Evolutionary conservation across 2,329 filamentous ascomycete genomes (phyloP), one percentile per base, ranked within the genome.

Genomic region (Paecilomyces sp.): DNA sequence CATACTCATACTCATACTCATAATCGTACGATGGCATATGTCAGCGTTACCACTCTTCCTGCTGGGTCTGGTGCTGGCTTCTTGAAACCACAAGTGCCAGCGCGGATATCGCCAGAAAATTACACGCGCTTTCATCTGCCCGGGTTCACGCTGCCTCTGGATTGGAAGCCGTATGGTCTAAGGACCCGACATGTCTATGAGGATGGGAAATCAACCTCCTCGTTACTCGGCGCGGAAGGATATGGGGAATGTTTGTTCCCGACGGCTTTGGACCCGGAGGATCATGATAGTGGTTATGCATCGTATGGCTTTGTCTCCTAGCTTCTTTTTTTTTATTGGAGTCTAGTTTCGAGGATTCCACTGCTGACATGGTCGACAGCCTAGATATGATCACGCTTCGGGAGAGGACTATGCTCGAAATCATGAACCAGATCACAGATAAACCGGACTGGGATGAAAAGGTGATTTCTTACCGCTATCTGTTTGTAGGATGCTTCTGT

Each of bases 351-450:
- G 22, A 22, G 15, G 36, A 41, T 41, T 41, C 3, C 13, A 18
- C 18, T 47, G n/a, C 41, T 47, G 41, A 47, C 18, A 22, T 9
- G n/a, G 41, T 9, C 41, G 1, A 22, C 41, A 47, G 41, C 4
- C 3, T 18, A 4, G 0, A 18, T 18, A 4, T 59, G 31, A 57
- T 53, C n/a, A 57, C 72, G 1, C 65, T 69, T 57, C 68, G 73
- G 13, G 77, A 80, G 62, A 58, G 74, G 9, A 59, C 68, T 8
- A 79, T 80, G 75, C 69, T 80, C 64, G 65, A 64, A 22, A 60
- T 77, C 22, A 77, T 80, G 71, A 71, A 78, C 36, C 58, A 63
- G 2, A 71, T 80, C 25, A 78, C 76, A 0, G 77, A 80, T 50
- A 79, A 80, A 58, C 66, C 66, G 0, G 64, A 74, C 1, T 80